Evolutionary conservation across 139 green algal genomes (phyloP).

Genomic region (Yamagishiella unicocca): DNA sequence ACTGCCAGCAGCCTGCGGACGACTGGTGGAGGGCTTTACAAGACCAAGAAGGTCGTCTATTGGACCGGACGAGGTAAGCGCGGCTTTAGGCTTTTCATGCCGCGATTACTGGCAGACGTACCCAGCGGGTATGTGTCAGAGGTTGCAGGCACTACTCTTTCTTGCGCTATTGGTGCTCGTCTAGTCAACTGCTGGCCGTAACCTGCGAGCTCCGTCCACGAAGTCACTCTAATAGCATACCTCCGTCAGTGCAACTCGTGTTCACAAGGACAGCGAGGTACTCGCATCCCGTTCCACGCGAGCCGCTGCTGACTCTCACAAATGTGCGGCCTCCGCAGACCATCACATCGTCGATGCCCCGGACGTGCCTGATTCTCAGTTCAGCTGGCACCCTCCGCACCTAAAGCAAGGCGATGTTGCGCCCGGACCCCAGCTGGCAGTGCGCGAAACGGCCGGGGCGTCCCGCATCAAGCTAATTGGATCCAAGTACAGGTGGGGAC

Average conservation of each 20-base stretch:
- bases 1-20: not conserved
- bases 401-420: slow-evolving; percentile 21
- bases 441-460: slow-evolving; percentile 28
- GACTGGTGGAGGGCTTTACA: not conserved
- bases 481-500: slow-evolving; percentile 44
- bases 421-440: slow-evolving; percentile 28
- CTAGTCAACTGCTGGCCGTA: too few relatives aligned
- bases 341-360: slow-evolving; percentile 48
- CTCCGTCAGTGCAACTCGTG: too few relatives aligned
- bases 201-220: too few relatives aligned
- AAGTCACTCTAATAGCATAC: too few relatives aligned
- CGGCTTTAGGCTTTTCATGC: not conserved
- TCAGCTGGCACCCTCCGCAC: slow-evolving; percentile 8
- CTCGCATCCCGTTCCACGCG: too few relatives aligned
- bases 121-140: too few relatives aligned
- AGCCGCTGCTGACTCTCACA: not conserved
- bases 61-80: slow-evolving; percentile 37
- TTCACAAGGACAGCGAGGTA: too few relatives aligned
- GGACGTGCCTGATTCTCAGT: slow-evolving; percentile 29
- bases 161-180: too few relatives aligned
- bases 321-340: not conserved
- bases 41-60: slow-evolving; percentile 45
- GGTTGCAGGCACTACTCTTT: too few relatives aligned
- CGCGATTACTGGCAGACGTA: too few relatives aligned
- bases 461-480: slow-evolving; percentile 42